Evolutionary conservation across 2,329 filamentous ascomycete genomes (phyloP), one percentile per base, ranked within the genome.

Genomic region (Verticillium zaregamsianum): DNA sequence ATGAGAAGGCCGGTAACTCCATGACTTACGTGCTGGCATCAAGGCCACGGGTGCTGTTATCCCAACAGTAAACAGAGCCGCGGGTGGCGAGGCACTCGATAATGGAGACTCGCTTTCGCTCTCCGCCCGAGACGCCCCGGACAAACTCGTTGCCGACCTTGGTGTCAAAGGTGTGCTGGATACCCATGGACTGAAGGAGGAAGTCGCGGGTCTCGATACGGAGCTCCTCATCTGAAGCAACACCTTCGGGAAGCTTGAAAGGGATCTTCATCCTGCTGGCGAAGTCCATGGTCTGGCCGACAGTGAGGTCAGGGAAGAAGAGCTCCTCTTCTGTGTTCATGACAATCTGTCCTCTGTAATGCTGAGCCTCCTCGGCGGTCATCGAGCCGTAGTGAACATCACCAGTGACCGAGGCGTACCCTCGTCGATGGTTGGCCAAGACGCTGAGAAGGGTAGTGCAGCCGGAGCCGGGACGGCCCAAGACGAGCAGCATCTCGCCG

Each of bases 391-490:
- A 89, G 25, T 77, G 75, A 3, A 90, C 80, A 39, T 88, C 81
- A 0, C 88, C 88, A 1, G 79, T 71, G 2, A 90, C 80, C 2
- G 77, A 78, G 49, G 81, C 78, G 66, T 83, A 91, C 3, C 88
- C 88, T 5, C 73, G 74, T 40, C 88, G 77, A 61, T 84, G 81
- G 68, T 92, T 92, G 58, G 87, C 80, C 5, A 92, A 78, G 67
- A 90, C 79, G 68, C 90, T 92, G 55, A 93, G 78, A 17, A 92
- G 79, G 0, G 89, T 90, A 0, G 89, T 90, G 71, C 90, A 92
- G 37, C 89, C 89, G 3, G 86, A 81, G 0, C 88, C 89, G 0
- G 89, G 89, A 1, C 88, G 80, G 3, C 89, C 89, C 0, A 91
- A 77, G 0, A 91, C 88, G 0, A 91, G 76, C 1, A 90, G 74